Evolutionary conservation across 106 monocot genomes (phyloP).

Genomic region (Agapanthus africanus): DNA sequence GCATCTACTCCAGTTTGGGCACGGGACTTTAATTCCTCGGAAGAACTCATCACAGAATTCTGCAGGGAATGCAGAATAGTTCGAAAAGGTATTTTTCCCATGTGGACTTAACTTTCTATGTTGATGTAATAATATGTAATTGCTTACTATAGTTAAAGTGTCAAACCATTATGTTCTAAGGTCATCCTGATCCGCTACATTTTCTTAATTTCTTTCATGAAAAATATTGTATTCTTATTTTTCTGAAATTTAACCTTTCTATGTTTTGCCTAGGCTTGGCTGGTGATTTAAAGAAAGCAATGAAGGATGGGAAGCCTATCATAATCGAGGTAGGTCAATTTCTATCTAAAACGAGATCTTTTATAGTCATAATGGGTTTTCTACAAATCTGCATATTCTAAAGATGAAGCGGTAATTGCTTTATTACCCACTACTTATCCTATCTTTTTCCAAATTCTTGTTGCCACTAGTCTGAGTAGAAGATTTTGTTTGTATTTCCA

Average conservation of each 20-base stretch:
- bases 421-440: not conserved
- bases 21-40: constrained; percentile 83
- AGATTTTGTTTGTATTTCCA: too few relatives aligned
- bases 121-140: not conserved
- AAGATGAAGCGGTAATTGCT: not conserved
- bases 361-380: not conserved
- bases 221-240: not conserved
- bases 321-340: constrained; percentile 77
- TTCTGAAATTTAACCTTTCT: not conserved
- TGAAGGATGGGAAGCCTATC: constrained; percentile 99
- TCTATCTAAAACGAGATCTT: not conserved
- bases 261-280: constrained; percentile 67
- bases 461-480: too few relatives aligned
- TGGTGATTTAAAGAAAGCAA: constrained; percentile 99
- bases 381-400: not conserved
- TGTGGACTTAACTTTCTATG: not conserved
- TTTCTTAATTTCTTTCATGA: not conserved
- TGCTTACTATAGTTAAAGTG: not conserved
- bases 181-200: not conserved
- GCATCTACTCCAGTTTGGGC: constrained; percentile 91
- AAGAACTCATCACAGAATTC: constrained; percentile 98
- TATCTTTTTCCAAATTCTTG: not conserved
- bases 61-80: constrained; percentile 99
- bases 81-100: constrained; percentile 62
- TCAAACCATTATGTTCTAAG: not conserved